These are phyloP conservation scores for Psophocarpus tetragonolobus DNA, from an alignment of 306 rosid species.

Conservation along the genomic window DNA sequence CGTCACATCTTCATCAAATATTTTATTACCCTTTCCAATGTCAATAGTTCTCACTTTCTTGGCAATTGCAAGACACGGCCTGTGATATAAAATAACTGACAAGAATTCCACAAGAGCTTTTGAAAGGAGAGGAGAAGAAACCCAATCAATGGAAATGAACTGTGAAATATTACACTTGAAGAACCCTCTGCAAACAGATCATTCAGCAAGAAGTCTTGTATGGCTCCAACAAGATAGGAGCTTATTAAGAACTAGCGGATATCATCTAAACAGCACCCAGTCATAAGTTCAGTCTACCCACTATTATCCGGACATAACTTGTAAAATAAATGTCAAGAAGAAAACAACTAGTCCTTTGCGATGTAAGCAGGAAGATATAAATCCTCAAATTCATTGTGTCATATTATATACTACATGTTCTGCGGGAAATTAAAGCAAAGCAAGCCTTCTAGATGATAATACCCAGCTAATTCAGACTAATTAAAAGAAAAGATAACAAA, in stretches of 20 bases:
- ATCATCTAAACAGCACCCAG: neutral
- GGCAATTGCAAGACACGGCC: constrained; percentile 6
- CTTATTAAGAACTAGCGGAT: neutral
- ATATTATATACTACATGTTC: constrained; percentile 7
- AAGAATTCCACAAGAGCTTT: constrained; percentile 5
- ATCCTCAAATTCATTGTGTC: constrained; percentile 23
- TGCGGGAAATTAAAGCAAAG: constrained; percentile 8
- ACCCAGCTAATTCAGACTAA: constrained; percentile 17
- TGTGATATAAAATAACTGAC: constrained; percentile 6
- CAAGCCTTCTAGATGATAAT: neutral
- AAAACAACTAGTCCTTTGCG: neutral
- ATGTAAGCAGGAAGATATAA: constrained; percentile 27
- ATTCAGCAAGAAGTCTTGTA: constrained; percentile 13
- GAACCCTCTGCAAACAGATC: constrained; percentile 9
- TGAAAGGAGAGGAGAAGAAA: neutral
- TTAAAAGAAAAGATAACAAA: constrained; percentile 28
- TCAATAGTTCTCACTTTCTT: constrained; percentile 25
- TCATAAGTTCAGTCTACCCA: constrained; percentile 8
- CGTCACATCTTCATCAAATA: constrained; percentile 52
- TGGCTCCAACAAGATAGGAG: constrained; percentile 6
- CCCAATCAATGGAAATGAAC: neutral
- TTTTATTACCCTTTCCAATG: constrained; percentile 45
- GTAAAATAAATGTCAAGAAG: constrained; percentile 17
- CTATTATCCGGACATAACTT: neutral
- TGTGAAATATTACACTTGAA: neutral